These are phyloP conservation scores for Coniophora puteana DNA, from an alignment of 1,284 basidiomycete genomes.

Conservation along the genomic window DNA sequence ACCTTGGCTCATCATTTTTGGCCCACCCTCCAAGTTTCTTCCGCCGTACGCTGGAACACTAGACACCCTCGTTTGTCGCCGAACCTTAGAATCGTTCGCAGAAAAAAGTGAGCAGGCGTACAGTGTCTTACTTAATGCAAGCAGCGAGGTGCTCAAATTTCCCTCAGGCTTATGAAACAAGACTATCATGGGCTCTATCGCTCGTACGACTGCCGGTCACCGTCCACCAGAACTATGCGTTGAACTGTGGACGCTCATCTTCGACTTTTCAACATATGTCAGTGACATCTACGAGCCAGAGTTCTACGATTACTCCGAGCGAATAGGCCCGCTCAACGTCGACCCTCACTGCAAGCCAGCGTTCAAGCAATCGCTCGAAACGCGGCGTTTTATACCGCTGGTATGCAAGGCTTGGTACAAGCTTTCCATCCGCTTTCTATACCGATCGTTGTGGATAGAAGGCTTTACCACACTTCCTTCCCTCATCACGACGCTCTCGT, in stretches of 20 bases:
- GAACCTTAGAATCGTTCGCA: too few species aligned
- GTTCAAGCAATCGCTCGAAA: constrained; percentile 14
- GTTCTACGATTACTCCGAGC: constrained; percentile 10
- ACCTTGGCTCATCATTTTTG: too few species aligned
- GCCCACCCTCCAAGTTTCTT: too few species aligned
- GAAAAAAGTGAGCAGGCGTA: too few species aligned
- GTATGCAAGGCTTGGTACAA: constrained; percentile 27
- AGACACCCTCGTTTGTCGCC: too few species aligned
- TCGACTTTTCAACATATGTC: constrained; percentile 21
- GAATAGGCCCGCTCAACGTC: neutral
- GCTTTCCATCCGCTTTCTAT: constrained; percentile 20
- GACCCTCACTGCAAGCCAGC: constrained; percentile 3
- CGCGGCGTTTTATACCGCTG: constrained; percentile 22
- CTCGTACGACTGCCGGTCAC: too few species aligned
- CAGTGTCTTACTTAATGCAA: too few species aligned
- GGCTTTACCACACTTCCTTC: constrained; percentile 10
- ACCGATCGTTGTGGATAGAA: constrained; percentile 16
- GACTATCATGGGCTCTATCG: too few species aligned
- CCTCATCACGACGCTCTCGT: constrained; percentile 12
- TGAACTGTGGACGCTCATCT: constrained; percentile 25
- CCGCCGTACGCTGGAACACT: too few species aligned
- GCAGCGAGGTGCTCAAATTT: too few species aligned
- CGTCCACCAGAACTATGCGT: too few species aligned
- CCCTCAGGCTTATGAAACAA: too few species aligned
- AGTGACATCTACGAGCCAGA: constrained; percentile 14